These are phyloP conservation scores for Cryptococcus wingfieldii DNA, from an alignment of 1,284 basidiomycete species.

Conservation along the genomic window DNA sequence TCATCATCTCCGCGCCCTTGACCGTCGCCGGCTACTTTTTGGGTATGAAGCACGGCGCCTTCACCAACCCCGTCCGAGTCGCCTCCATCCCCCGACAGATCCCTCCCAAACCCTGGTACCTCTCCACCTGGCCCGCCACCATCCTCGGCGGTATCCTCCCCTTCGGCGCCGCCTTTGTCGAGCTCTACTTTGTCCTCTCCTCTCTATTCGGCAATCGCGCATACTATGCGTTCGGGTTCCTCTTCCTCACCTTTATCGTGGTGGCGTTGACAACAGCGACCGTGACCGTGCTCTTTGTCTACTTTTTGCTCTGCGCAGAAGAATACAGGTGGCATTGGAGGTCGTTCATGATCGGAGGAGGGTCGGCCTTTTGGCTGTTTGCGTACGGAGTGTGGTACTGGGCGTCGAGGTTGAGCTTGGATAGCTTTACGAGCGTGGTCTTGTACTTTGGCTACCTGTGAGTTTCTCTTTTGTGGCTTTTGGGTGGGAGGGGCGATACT, in stretches of 20 bases:
- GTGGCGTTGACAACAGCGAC: constrained; percentile 85
- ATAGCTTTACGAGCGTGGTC: constrained; percentile 74
- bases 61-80: constrained; percentile 76
- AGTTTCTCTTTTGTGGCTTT: constrained; percentile 14
- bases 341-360: constrained; percentile 84
- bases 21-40: constrained; percentile 58
- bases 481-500: neutral
- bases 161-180: constrained; percentile 92
- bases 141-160: constrained; percentile 86
- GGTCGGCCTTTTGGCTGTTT: constrained; percentile 88
- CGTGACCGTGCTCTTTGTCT: constrained; percentile 82
- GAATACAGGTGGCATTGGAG: constrained; percentile 99
- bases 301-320: constrained; percentile 91
- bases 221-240: constrained; percentile 93
- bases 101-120: constrained; percentile 76
- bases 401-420: constrained; percentile 76
- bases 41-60: constrained; percentile 74
- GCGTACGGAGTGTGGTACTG: constrained; percentile 71
- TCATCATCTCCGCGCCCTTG: constrained; percentile 83
- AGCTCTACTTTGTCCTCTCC: constrained; percentile 89
- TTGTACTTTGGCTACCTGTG: constrained; percentile 87
- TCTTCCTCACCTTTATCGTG: constrained; percentile 80
- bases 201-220: constrained; percentile 89
- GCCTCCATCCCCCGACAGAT: constrained; percentile 92
- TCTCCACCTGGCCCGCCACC: constrained; percentile 70